Conservation (phyloP, 1,139 yeast species). For the Taphrina communis region DNA sequence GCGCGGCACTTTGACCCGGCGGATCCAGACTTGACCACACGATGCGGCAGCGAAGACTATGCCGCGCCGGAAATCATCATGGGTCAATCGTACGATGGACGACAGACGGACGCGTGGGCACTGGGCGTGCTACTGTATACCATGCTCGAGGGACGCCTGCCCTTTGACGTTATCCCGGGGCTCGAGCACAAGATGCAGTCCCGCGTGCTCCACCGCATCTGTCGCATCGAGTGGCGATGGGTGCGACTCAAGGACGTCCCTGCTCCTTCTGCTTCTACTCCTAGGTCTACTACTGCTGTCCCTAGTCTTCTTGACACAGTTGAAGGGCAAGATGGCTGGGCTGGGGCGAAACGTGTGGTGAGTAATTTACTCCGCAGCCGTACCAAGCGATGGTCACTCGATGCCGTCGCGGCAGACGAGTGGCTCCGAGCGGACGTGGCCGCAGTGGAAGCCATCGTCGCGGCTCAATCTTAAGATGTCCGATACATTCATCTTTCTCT, state of each 20-base stretch:
- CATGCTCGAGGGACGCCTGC: constrained; percentile 79
- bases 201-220: constrained; percentile 84
- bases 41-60: constrained; percentile 96
- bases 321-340: constrained; percentile 50
- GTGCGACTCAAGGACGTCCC: constrained; percentile 48
- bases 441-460: constrained; percentile 10
- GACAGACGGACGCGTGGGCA: constrained; percentile 91
- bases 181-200: constrained; percentile 59
- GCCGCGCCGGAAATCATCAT: constrained; percentile 90
- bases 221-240: constrained; percentile 94
- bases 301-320: too few relatives aligned
- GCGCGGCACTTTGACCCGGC: constrained; percentile 68
- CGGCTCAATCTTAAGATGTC: background rate
- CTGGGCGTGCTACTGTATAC: constrained; percentile 88
- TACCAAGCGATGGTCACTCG: constrained; percentile 58
- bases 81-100: constrained; percentile 90
- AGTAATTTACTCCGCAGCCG: constrained; percentile 61
- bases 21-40: constrained; percentile 70
- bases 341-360: constrained; percentile 61
- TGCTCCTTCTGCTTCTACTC: constrained; percentile 41
- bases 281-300: too few relatives aligned
- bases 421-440: constrained; percentile 50
- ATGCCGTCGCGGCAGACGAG: constrained; percentile 52
- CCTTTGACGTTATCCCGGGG: constrained; percentile 78
- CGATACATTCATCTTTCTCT: too few relatives aligned